Evolutionary conservation across 176 grass and related monocot genomes (phyloP).

Genomic region (Thalia dealbata): DNA sequence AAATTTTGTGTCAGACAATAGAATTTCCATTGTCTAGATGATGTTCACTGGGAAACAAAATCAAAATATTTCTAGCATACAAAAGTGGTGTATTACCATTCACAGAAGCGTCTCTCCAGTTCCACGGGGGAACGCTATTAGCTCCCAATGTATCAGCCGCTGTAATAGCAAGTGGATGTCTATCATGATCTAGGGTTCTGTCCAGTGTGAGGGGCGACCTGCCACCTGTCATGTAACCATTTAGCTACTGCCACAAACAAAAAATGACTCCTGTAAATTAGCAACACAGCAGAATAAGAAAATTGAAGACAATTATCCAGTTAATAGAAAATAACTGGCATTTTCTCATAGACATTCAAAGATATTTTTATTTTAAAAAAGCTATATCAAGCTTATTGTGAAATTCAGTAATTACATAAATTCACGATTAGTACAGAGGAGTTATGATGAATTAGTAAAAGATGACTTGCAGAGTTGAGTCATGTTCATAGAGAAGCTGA

Average conservation of each 20-base stretch:
- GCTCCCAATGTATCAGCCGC: slow-evolving; percentile 60
- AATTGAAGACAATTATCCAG: neutral
- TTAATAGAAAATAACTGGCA: neutral
- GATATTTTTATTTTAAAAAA: too few species aligned
- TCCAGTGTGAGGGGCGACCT: slow-evolving; percentile 68
- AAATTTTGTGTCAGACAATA: neutral
- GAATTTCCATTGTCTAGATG: neutral
- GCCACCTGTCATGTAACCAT: slow-evolving; percentile 37
- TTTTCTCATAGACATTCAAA: too few species aligned
- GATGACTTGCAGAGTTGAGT: too few species aligned
- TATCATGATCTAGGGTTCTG: slow-evolving; percentile 53
- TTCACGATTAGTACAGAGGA: too few species aligned
- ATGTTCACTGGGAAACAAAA: neutral
- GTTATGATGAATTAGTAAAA: too few species aligned
- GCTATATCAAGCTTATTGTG: too few species aligned
- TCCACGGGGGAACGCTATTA: slow-evolving; percentile 93
- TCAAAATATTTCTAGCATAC: neutral
- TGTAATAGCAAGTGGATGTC: slow-evolving; percentile 62
- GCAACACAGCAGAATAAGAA: neutral
- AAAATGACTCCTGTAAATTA: neutral
- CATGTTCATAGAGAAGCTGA: too few species aligned
- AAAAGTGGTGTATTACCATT: slow-evolving; percentile 37
- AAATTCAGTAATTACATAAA: too few species aligned
- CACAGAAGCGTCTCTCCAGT: slow-evolving; percentile 90
- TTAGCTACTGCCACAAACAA: neutral